Percentiles rank a stretch among this genome's conserved stretches.
These are phyloP conservation scores for Amanita brunnescens DNA, from an alignment of 768 basidiomycete genomes.

Conservation along the genomic window DNA sequence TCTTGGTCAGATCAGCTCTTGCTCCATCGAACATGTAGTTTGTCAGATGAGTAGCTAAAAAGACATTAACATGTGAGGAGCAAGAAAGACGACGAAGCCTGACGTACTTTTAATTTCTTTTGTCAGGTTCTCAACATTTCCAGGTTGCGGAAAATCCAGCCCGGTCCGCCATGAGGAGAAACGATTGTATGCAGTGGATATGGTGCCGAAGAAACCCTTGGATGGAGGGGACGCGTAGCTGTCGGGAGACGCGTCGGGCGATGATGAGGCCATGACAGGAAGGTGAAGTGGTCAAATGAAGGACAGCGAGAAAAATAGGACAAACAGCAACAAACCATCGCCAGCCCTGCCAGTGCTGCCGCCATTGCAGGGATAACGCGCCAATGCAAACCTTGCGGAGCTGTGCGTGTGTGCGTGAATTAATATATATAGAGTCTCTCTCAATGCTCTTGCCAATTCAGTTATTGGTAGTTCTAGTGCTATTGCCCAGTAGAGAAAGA, in stretches of 20 bases:
- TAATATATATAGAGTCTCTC: too few species aligned
- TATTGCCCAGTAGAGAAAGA: too few species aligned
- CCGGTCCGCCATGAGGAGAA: slow-evolving; percentile 77
- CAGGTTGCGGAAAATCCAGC: slow-evolving; percentile 84
- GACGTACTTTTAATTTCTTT: slow-evolving; percentile 85
- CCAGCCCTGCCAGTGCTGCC: neutral
- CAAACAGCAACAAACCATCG: slow-evolving; percentile 24
- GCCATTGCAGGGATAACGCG: too few species aligned
- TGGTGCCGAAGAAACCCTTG: slow-evolving; percentile 31
- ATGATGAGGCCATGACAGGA: slow-evolving; percentile 13
- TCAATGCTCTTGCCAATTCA: too few species aligned
- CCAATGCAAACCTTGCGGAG: too few species aligned
- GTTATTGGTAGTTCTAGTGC: too few species aligned
- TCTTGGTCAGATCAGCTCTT: slow-evolving; percentile 91
- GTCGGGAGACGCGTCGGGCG: slow-evolving; percentile 24
- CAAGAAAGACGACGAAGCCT: neutral
- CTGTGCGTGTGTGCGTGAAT: too few species aligned
- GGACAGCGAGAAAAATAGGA: slow-evolving; percentile 26
- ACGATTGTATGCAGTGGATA: slow-evolving; percentile 56
- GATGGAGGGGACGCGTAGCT: slow-evolving; percentile 25
- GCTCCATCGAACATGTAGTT: slow-evolving; percentile 98
- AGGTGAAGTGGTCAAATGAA: slow-evolving; percentile 29
- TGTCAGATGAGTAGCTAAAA: slow-evolving; percentile 76
- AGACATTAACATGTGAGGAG: slow-evolving; percentile 6
- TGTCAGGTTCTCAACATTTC: slow-evolving; percentile 84